Percentiles rank a stretch among this genome's conserved stretches.
Conservation (phyloP, 148 eudicot genomes). For the Polygonum aviculare region DNA sequence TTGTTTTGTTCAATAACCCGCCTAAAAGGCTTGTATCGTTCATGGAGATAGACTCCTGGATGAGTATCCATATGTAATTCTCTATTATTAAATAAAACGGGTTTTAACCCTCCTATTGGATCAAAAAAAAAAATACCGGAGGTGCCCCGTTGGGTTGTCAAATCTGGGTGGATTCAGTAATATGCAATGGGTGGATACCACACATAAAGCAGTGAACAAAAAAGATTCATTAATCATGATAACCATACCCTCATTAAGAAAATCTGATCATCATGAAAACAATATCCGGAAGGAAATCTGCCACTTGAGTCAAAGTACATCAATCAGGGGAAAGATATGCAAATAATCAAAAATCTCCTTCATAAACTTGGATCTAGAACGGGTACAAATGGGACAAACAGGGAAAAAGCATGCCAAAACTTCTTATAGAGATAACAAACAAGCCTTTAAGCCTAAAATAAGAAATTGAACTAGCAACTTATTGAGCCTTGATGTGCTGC, state of each 20-base stretch:
- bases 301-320: not conserved
- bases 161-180: too few relatives aligned
- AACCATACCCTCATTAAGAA: not conserved
- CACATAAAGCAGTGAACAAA: not conserved
- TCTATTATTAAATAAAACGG: too few relatives aligned
- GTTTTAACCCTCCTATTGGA: too few relatives aligned
- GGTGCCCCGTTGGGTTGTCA: too few relatives aligned
- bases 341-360: not conserved
- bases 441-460: not conserved
- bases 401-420: not conserved
- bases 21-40: too few relatives aligned
- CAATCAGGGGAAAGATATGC: not conserved
- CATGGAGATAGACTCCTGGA: too few relatives aligned
- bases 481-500: conserved; percentile 50
- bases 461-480: conserved; percentile 9
- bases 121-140: too few relatives aligned
- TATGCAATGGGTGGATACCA: not conserved
- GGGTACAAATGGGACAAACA: not conserved
- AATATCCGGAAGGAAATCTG: not conserved
- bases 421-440: conserved; percentile 6
- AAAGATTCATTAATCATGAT: not conserved
- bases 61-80: too few relatives aligned
- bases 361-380: not conserved
- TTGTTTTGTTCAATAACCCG: too few relatives aligned
- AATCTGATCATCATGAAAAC: not conserved